A percentile compares a stretch with the other conserved stretches of the same genome.
Evolutionary conservation across 2,329 filamentous ascomycete genomes (phyloP).

Genomic region (Malbranchea cinnamomea): DNA sequence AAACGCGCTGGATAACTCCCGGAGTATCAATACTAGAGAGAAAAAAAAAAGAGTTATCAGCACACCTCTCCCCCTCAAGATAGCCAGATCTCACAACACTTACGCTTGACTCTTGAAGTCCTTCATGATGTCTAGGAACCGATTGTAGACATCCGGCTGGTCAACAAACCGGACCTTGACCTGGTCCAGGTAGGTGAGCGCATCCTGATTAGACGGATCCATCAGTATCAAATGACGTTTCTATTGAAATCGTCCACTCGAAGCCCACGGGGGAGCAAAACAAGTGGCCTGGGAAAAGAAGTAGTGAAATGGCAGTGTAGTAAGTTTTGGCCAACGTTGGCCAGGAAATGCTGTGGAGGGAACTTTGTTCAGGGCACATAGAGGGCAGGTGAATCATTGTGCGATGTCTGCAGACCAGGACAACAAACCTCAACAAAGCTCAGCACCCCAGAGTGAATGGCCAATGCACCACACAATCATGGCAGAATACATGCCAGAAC

Average conservation of each 20-base stretch:
- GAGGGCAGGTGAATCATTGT: too few relatives aligned
- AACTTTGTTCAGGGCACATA: too few relatives aligned
- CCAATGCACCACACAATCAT: too few relatives aligned
- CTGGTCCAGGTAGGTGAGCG: conserved; percentile 90
- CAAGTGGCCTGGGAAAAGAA: too few relatives aligned
- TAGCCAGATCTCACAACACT: conserved; percentile 23
- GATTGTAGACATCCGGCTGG: conserved; percentile 92
- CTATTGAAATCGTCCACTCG: conserved; percentile 3
- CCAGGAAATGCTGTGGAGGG: too few relatives aligned
- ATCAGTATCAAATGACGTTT: conserved; percentile 11
- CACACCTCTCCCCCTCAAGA: conserved; percentile 10
- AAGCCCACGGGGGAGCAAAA: conserved; percentile 3
- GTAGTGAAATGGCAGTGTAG: too few relatives aligned
- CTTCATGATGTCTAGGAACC: conserved; percentile 98
- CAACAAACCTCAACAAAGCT: too few relatives aligned
- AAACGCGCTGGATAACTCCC: conserved; percentile 92
- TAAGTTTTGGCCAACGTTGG: too few relatives aligned
- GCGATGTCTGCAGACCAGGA: too few relatives aligned
- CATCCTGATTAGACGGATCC: conserved; percentile 45
- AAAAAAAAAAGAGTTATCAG: conserved; percentile 7
- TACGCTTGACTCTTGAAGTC: conserved; percentile 97
- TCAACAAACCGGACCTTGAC: conserved; percentile 97
- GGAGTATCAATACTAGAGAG: conserved; percentile 84
- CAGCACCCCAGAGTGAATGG: too few relatives aligned
- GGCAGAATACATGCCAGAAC: too few relatives aligned